Percentiles rank a stretch among this genome's conserved stretches.
phyloP scores from a whole-genome alignment of 2,329 filamentous ascomycete genomes.

The Botrytis fabae region DNA sequence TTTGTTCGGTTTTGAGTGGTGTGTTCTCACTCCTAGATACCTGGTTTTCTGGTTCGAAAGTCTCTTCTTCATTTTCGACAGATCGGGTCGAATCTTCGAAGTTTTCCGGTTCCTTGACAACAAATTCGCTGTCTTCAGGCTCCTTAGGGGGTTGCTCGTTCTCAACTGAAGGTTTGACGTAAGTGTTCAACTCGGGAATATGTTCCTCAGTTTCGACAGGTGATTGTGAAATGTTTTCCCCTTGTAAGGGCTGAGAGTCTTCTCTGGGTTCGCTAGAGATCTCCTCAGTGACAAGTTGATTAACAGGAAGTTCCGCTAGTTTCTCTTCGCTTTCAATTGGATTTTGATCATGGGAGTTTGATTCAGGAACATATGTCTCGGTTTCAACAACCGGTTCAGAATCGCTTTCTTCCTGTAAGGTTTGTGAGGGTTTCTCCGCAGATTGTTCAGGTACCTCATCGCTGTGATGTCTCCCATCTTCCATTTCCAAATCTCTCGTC shows the following conservation, averaged over 20 bases:
- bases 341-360: neutral
- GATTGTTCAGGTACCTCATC: neutral
- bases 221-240: neutral
- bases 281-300: neutral
- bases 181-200: neutral
- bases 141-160: fast-evolving
- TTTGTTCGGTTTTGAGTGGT: neutral
- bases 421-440: neutral
- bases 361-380: neutral
- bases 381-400: neutral
- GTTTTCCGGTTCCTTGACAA: neutral
- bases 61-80: neutral
- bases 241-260: too few species aligned
- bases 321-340: neutral
- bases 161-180: too few species aligned
- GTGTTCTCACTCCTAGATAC: neutral
- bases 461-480: neutral
- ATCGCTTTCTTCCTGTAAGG: neutral
- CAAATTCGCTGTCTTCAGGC: too few species aligned
- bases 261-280: neutral
- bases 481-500: neutral
- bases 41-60: neutral
- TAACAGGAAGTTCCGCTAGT: neutral
- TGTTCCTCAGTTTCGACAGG: neutral
- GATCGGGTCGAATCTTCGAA: neutral